Conservation (phyloP, 768 basidiomycete species). For the Nevesoporus exiguus region DNA sequence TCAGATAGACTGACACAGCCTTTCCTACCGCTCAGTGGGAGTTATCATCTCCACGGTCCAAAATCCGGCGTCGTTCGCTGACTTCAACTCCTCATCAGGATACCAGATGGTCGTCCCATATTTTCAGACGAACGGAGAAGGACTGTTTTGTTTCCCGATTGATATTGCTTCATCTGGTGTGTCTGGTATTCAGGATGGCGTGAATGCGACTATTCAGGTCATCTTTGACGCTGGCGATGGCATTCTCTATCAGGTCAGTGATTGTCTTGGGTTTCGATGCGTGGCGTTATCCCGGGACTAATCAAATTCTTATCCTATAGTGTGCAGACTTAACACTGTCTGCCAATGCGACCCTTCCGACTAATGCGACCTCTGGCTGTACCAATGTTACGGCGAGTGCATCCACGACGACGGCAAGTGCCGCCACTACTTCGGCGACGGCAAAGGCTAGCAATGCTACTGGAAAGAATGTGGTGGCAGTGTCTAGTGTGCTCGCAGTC, state of each 20-base stretch:
- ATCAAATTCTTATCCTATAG: conserved; percentile 39
- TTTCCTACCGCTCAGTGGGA: conserved; percentile 37
- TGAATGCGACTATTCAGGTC: conserved; percentile 73
- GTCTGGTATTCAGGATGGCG: conserved; percentile 52
- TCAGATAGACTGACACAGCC: conserved; percentile 1
- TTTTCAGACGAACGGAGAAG: conserved; percentile 53
- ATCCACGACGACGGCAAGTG: conserved; percentile 17
- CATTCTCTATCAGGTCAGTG: conserved; percentile 60
- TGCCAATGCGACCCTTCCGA: no score
- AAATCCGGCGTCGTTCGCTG: conserved; percentile 58
- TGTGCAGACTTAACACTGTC: conserved; percentile 42
- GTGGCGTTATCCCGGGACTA: no score
- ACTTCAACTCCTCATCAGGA: conserved; percentile 50
- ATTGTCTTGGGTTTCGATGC: no score
- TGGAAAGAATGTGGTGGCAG: no score
- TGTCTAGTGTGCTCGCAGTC: no score
- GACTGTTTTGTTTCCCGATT: conserved; percentile 64
- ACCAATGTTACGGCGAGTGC: not conserved
- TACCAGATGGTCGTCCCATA: conserved; percentile 43
- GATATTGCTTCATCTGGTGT: conserved; percentile 51
- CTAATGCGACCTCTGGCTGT: conserved; percentile 3
- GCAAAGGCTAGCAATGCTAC: no score
- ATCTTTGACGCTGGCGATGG: conserved; percentile 71
- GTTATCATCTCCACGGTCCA: conserved; percentile 51
- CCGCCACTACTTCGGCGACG: no score